These are phyloP conservation scores for Linum tenue DNA, from an alignment of 345 rosid species.

Conservation along the genomic window DNA sequence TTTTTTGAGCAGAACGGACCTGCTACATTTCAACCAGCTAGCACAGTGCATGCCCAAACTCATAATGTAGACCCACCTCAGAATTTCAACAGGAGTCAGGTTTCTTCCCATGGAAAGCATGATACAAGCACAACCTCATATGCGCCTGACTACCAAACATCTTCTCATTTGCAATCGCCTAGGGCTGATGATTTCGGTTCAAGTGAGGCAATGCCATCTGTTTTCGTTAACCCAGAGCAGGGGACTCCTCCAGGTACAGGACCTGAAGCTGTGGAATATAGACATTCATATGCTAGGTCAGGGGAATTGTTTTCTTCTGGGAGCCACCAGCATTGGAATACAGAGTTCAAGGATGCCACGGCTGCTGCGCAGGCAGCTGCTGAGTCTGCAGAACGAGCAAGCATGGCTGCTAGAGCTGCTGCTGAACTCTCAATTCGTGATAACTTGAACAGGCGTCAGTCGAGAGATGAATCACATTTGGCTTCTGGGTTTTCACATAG, in stretches of 20 bases:
- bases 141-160: conserved; percentile 25
- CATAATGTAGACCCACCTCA: conserved; percentile 18
- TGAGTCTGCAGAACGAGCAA: conserved; percentile 93
- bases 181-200: conserved; percentile 19
- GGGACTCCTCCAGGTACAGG: conserved; percentile 32
- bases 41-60: conserved; percentile 23
- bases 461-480: conserved; percentile 25
- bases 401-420: conserved; percentile 93
- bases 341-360: conserved; percentile 76
- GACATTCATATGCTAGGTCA: conserved; percentile 32
- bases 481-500: conserved; percentile 22
- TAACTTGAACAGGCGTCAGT: conserved; percentile 29
- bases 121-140: conserved; percentile 21
- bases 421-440: conserved; percentile 77
- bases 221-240: conserved; percentile 21
- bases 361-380: conserved; percentile 93
- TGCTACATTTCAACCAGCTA: conserved; percentile 26
- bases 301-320: conserved; percentile 16
- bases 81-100: conserved; percentile 21
- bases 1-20: conserved; percentile 55
- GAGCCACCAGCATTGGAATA: conserved; percentile 39
- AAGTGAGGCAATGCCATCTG: conserved; percentile 14
- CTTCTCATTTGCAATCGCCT: conserved; percentile 26
- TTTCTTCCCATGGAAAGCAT: conserved; percentile 27
- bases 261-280: conserved; percentile 29